These are phyloP conservation scores for Conticribra guillardii DNA, from an alignment of 108 stramenopile genomes.

Conservation along the genomic window DNA sequence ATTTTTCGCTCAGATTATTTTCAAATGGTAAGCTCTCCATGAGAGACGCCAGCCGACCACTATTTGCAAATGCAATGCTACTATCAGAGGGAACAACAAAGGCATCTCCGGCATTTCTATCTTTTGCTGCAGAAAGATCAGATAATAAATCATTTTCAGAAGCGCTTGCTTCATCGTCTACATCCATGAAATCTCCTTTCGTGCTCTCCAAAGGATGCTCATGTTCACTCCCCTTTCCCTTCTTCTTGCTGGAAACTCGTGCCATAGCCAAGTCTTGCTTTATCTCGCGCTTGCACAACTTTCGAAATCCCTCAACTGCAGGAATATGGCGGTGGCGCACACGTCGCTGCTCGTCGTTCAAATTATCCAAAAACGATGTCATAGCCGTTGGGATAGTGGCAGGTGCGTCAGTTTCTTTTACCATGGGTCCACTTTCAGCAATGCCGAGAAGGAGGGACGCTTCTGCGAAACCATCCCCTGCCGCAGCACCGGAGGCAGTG, in stretches of 20 bases:
- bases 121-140: constrained; percentile 14
- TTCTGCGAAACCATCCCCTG: neutral
- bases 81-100: constrained; percentile 37
- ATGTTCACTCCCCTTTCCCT: neutral
- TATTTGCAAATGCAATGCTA: constrained; percentile 41
- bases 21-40: constrained; percentile 45
- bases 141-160: constrained; percentile 7
- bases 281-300: constrained; percentile 73
- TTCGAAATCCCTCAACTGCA: constrained; percentile 80
- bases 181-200: constrained; percentile 18
- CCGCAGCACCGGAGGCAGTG: neutral
- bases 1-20: constrained; percentile 27
- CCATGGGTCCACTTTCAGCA: neutral
- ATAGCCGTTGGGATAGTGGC: constrained; percentile 33
- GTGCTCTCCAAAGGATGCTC: neutral
- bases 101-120: constrained; percentile 1
- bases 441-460: neutral
- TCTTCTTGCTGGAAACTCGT: constrained; percentile 21
- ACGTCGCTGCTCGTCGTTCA: constrained; percentile 81
- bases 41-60: constrained; percentile 40
- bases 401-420: constrained; percentile 10
- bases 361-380: constrained; percentile 71
- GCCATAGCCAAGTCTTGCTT: constrained; percentile 76
- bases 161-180: constrained; percentile 27
- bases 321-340: constrained; percentile 80